Evolutionary conservation across 2,329 filamentous ascomycete species (phyloP).

Genomic region (Gyromitra esculenta): DNA sequence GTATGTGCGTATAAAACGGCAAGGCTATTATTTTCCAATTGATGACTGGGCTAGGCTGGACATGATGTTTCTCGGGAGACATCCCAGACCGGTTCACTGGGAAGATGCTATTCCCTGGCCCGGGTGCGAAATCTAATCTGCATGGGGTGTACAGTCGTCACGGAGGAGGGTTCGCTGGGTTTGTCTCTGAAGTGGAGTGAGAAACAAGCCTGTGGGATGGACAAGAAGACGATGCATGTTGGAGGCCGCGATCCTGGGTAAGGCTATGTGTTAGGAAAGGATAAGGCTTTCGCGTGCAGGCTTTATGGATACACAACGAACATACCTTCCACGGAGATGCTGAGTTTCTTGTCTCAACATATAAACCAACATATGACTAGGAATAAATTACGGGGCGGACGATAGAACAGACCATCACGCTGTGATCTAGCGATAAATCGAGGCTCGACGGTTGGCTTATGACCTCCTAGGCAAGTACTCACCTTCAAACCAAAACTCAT

Average conservation of each 20-base stretch:
- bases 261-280: not conserved
- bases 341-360: not conserved
- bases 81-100: not conserved
- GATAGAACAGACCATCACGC: not conserved
- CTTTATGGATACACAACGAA: not conserved
- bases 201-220: not conserved
- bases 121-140: too few species aligned
- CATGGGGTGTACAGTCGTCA: not conserved
- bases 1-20: not conserved
- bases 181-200: not conserved
- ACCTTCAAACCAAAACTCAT: not conserved
- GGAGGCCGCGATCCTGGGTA: not conserved
- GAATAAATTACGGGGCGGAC: not conserved
- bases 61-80: not conserved
- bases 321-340: not conserved
- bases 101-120: not conserved
- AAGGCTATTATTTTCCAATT: not conserved
- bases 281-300: not conserved
- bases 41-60: not conserved
- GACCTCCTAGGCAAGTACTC: not conserved
- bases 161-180: not conserved
- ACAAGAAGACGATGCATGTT: not conserved
- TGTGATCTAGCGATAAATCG: not conserved
- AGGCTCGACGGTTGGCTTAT: not conserved
- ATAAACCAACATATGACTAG: not conserved